phyloP scores from a whole-genome alignment of 1,139 yeast genomes.

The Protomyces pachydermus region DNA sequence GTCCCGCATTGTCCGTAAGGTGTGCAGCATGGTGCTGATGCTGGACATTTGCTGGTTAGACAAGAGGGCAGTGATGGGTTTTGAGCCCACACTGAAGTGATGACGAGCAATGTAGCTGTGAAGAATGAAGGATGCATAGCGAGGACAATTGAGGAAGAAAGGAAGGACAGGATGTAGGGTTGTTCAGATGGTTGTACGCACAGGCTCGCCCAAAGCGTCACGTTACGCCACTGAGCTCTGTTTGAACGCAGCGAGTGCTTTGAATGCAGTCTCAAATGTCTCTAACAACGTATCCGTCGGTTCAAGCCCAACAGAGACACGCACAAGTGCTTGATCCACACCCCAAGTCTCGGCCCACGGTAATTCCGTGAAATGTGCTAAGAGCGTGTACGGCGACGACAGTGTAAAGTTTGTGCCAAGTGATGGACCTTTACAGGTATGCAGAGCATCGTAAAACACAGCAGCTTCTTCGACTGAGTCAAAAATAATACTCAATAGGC shows the following conservation, averaged over 20 bases:
- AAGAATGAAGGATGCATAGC: too few relatives aligned
- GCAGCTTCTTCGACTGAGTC: constrained; percentile 61
- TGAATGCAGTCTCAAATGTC: constrained; percentile 18
- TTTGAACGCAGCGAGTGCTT: not conserved
- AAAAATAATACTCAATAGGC: constrained; percentile 74
- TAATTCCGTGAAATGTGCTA: constrained; percentile 81
- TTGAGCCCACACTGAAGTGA: not conserved
- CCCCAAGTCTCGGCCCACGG: constrained; percentile 83
- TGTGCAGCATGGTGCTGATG: constrained; percentile 51
- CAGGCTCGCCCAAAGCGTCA: too few relatives aligned
- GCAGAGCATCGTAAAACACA: constrained; percentile 66
- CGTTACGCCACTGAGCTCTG: not conserved
- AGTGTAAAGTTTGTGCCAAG: constrained; percentile 90
- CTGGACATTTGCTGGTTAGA: not conserved
- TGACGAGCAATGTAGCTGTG: not conserved
- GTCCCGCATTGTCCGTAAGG: constrained; percentile 81
- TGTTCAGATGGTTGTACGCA: too few relatives aligned
- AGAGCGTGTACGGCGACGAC: constrained; percentile 83
- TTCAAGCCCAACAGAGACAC: constrained; percentile 74
- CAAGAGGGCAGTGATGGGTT: not conserved
- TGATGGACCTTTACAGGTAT: constrained; percentile 86
- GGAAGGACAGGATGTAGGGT: too few relatives aligned
- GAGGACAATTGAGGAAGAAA: too few relatives aligned
- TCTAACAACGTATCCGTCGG: constrained; percentile 1
- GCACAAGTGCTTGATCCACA: constrained; percentile 69